Base-by-base conservation (phyloP, 2,329 filamentous ascomycete genomes). In the Thelonectria rubi region DNA sequence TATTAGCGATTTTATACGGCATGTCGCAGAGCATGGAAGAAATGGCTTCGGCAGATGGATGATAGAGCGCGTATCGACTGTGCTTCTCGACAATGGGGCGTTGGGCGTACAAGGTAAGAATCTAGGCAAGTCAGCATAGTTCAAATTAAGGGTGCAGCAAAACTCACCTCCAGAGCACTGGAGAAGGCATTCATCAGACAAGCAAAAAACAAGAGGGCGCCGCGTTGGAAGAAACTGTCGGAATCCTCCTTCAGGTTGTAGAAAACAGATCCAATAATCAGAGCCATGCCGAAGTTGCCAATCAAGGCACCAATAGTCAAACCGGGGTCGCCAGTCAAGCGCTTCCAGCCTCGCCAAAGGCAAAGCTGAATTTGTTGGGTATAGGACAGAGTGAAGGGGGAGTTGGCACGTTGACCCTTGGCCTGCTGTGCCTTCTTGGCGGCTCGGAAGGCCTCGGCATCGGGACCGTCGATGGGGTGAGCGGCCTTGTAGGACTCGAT, bases 11-110 rank as follows among this genome's bases (percentile, higher is more conserved):
- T 67, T 78, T 97, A 77, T 92, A 92, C 0, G 94, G 94, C 78
- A 97, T 79, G 70, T 97, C 94, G 64, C 87, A 90, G 30, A 97
- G 77, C 90, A 97, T 95, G 10, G 91, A 95, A 0, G 91, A 88
- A 61, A 92, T 84, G n/a, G 93, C 92, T 82, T 97, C 93, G 15
- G 93, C 91, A 10, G 91, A 93, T 0, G 94, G 93, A 72, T 97
- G 94, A 71, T 97, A 97, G 17, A 97, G 83, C 17, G 93, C 93
- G 74, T 97, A 97, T 60, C 91, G 88, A 58, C 84, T 80, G 70
- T 97, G 94, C 75, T 97, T 97, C 74, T 97, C 93, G 62, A 97
- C 92, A 70, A 97, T 97, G 1, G 91, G 91, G 39, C 94, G 90
- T 84, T 97, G 93, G 2, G 91, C 87, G 74, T 95, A 97, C 5